Evolutionary conservation across 441 rosid species (phyloP), one percentile per base, ranked within the genome.

Genomic region (Erodium texanum): DNA sequence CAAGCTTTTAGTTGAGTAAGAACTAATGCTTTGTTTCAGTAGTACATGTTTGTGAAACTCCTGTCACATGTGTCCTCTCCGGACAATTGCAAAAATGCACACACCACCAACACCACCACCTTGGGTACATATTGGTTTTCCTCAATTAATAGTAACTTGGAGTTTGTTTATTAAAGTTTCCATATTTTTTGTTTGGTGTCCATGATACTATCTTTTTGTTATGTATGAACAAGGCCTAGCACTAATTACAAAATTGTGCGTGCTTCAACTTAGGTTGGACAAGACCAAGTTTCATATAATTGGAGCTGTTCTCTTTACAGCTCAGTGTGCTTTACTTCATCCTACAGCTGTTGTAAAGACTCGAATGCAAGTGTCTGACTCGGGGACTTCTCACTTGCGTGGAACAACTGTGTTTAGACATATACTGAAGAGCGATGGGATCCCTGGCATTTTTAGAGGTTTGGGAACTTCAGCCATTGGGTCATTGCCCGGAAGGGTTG

Each of bases 341-440:
- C 89, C 87, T 10, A 85, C 83, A 0, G 76, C 78, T 19, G 87
- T 86, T 14, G 89, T 84, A 27, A 88, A 84, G 81, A 88, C 89
- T 0, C 78, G 86, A 68, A 80, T 82, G 86, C 91, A 86, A 76
- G 91, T 82, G 7, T 86, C 81, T 67, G 77, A 70, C 75, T 80
- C 85, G 20, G 81, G 81, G 14, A n/a, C 71, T 29, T 73, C 84
- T 62, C 81, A 78, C 48, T 24, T 75, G 73, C 54, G 66, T 63
- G 87, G 86, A 27, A 67, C 61, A 12, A 14, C 77, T 1, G 73
- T 87, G 5, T 78, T 81, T 70, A 74, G 65, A 66, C 78, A 71
- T 62, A 76, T 83, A 10, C 59, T 82, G 48, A 79, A 79, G 64
- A 74, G 69, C 0, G 86, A 88, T 58, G 87, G 91, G 22, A 64